Conservation (phyloP, 169 alveolate genomes). For the Cryptosporidium felis region DNA sequence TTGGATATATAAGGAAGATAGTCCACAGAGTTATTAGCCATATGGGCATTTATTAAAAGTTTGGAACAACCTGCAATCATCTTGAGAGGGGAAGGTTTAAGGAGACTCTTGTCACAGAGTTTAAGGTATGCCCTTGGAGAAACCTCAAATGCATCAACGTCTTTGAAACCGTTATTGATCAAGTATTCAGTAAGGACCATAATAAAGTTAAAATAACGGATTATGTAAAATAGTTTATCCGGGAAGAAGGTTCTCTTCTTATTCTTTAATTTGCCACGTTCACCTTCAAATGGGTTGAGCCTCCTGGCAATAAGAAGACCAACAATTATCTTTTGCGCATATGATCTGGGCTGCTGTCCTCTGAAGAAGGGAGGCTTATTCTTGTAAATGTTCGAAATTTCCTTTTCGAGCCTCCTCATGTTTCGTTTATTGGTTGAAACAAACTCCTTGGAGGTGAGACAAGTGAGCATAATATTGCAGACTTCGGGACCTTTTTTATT, state of each 20-base stretch:
- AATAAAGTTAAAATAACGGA: slow-evolving; percentile 37
- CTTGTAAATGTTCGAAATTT: slow-evolving; percentile 19
- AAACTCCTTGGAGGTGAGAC: slow-evolving; percentile 45
- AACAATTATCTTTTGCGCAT: slow-evolving; percentile 55
- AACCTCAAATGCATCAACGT: slow-evolving; percentile 56
- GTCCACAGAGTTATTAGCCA: slow-evolving; percentile 15
- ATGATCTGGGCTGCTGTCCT: slow-evolving; percentile 63
- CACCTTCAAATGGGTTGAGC: not conserved
- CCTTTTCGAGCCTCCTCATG: slow-evolving; percentile 18
- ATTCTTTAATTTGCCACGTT: not conserved
- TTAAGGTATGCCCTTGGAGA: slow-evolving; percentile 15
- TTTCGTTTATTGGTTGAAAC: not conserved
- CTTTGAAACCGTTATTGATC: slow-evolving; percentile 11
- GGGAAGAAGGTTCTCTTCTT: not conserved
- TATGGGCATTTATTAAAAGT: slow-evolving; percentile 19
- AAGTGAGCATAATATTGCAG: slow-evolving; percentile 13
- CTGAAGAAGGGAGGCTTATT: slow-evolving; percentile 51
- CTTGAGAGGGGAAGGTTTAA: slow-evolving; percentile 7
- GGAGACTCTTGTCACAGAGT: slow-evolving; percentile 24
- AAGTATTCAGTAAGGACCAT: slow-evolving; percentile 54
- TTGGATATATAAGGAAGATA: slow-evolving; percentile 4
- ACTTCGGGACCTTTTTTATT: not conserved
- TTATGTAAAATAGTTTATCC: slow-evolving; percentile 40
- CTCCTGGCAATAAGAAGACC: slow-evolving; percentile 27
- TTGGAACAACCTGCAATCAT: slow-evolving; percentile 52